phyloP scores from a whole-genome alignment of 345 rosid genomes.

The Melaleuca alternifolia region DNA sequence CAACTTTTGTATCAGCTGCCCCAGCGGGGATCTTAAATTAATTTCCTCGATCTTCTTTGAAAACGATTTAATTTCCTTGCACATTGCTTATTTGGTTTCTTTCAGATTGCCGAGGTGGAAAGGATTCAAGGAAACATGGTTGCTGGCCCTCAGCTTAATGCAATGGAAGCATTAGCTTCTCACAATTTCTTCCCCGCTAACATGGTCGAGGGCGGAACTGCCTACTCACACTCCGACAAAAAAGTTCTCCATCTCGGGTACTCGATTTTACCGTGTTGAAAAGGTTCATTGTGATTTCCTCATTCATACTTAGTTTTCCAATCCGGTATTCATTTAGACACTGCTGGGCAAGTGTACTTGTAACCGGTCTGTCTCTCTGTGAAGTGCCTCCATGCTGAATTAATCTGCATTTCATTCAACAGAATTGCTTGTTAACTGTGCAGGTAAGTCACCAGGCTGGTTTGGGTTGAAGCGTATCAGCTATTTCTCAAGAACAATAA shows the following conservation, averaged over 20 bases:
- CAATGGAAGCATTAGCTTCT: constrained; percentile 71
- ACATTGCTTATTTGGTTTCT: not conserved
- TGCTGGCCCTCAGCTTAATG: constrained; percentile 54
- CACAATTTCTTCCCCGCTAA: constrained; percentile 72
- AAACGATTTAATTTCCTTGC: not conserved
- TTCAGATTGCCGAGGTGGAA: constrained; percentile 80
- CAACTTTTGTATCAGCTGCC: not conserved
- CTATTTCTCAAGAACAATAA: not conserved
- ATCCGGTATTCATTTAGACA: not conserved
- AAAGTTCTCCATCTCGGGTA: constrained; percentile 82
- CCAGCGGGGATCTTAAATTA: not conserved
- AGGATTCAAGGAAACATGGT: constrained; percentile 78
- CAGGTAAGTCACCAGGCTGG: not conserved
- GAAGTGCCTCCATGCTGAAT: not conserved
- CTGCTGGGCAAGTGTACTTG: not conserved
- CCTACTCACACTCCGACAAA: constrained; percentile 61
- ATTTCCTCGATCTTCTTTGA: not conserved
- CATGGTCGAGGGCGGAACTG: constrained; percentile 31
- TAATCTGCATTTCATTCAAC: not conserved
- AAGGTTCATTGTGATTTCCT: not conserved
- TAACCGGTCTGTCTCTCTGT: not conserved
- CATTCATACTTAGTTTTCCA: not conserved
- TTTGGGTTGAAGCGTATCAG: not conserved
- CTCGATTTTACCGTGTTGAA: not conserved
- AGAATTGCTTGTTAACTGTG: not conserved